Evolutionary conservation across 306 rosid genomes (phyloP).

Genomic region (Fragaria ananassa): DNA sequence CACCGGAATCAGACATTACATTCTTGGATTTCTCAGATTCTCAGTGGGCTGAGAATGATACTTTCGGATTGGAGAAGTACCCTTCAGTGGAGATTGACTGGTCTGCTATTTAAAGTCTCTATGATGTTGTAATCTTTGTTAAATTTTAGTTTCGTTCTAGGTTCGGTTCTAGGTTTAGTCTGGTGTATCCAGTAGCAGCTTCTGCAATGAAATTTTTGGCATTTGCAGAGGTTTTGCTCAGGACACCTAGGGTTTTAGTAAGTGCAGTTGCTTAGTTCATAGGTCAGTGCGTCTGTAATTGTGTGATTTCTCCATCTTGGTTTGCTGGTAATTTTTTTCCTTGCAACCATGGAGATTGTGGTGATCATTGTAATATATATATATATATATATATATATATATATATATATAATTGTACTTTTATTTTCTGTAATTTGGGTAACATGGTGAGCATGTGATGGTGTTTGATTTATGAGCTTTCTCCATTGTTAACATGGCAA

Average conservation of each 20-base stretch:
- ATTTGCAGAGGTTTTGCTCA: slow-evolving; percentile 56
- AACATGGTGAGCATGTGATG: not conserved
- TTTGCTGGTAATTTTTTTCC: slow-evolving; percentile 55
- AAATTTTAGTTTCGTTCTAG: slow-evolving; percentile 6
- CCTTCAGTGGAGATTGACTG: slow-evolving; percentile 94
- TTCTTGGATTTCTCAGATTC: slow-evolving; percentile 53
- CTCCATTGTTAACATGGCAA: not conserved
- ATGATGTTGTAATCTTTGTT: not conserved
- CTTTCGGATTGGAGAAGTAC: slow-evolving; percentile 64
- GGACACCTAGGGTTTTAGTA: slow-evolving; percentile 18
- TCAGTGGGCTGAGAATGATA: slow-evolving; percentile 44
- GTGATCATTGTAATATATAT: slow-evolving; percentile 12
- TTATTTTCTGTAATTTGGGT: not conserved
- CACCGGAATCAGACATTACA: slow-evolving; percentile 60
- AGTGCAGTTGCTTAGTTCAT: slow-evolving; percentile 8
- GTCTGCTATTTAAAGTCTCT: slow-evolving; percentile 50
- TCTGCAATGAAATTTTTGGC: slow-evolving; percentile 74
- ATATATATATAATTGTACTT: not conserved
- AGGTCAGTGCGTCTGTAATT: not conserved
- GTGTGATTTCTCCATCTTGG: slow-evolving; percentile 25
- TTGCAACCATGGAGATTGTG: slow-evolving; percentile 40
- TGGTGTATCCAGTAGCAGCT: slow-evolving; percentile 29
- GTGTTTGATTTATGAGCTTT: not conserved
- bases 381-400: not conserved
- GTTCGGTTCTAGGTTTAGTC: slow-evolving; percentile 19